Conservation (phyloP, 129 eudicot genomes). For the Escallonia rubra region DNA sequence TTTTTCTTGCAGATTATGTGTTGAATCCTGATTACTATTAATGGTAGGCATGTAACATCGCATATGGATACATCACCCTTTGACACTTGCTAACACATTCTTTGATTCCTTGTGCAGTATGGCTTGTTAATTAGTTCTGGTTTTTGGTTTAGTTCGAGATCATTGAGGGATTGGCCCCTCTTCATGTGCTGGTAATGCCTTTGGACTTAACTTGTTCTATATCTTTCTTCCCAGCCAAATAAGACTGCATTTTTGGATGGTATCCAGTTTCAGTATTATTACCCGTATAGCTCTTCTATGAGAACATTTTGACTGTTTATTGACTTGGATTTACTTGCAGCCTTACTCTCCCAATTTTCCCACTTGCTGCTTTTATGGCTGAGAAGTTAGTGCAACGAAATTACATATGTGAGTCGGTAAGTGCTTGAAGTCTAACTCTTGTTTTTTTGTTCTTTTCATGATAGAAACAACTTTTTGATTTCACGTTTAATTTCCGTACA, state of each 20-base stretch:
- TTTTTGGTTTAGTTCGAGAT: slow-evolving; percentile 87
- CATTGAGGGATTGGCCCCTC: slow-evolving; percentile 93
- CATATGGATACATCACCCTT: not conserved
- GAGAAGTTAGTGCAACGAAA: slow-evolving; percentile 70
- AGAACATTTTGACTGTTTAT: not conserved
- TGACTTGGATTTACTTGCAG: slow-evolving; percentile 37
- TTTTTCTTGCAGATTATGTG: not conserved
- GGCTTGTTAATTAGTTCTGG: slow-evolving; percentile 83
- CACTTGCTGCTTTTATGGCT: slow-evolving; percentile 70
- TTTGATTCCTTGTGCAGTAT: slow-evolving; percentile 52
- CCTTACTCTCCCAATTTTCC: slow-evolving; percentile 59
- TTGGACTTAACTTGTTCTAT: not conserved
- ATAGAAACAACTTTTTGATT: not conserved
- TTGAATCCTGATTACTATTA: not conserved
- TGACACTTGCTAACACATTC: not conserved
- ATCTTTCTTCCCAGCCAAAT: not conserved
- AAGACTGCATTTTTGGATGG: slow-evolving; percentile 1
- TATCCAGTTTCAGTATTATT: slow-evolving; percentile 1
- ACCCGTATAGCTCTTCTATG: not conserved
- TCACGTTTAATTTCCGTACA: no score
- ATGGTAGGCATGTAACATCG: not conserved
- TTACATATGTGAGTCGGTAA: slow-evolving; percentile 58
- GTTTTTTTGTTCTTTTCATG: not conserved
- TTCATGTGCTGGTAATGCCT: slow-evolving; percentile 80
- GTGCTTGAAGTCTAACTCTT: slow-evolving; percentile 17